Evolutionary conservation across 2,329 filamentous ascomycete species (phyloP).

Genomic region (Sarocladiaceae sp.): DNA sequence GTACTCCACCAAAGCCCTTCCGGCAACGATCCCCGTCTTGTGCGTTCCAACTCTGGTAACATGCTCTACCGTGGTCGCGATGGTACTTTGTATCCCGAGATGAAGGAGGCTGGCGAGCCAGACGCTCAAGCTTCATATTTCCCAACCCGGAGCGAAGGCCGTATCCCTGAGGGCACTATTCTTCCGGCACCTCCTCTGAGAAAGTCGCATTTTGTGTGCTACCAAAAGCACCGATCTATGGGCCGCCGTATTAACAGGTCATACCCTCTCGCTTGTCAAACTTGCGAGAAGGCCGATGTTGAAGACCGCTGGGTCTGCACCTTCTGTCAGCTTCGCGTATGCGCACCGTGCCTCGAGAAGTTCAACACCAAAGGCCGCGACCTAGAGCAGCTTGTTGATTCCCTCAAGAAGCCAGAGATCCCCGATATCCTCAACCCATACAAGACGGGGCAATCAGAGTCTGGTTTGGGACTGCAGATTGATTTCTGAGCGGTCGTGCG

Average conservation of each 20-base stretch:
- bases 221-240: slow-evolving; percentile 42
- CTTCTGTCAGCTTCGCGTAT: slow-evolving; percentile 47
- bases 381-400: slow-evolving; percentile 34
- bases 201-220: slow-evolving; percentile 39
- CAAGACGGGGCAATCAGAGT: slow-evolving; percentile 16
- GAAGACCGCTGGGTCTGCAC: slow-evolving; percentile 40
- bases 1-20: slow-evolving; percentile 15
- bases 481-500: not conserved
- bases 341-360: slow-evolving; percentile 37
- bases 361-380: slow-evolving; percentile 36
- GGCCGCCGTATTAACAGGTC: slow-evolving; percentile 39
- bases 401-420: slow-evolving; percentile 16
- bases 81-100: slow-evolving; percentile 35
- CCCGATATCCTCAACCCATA: slow-evolving; percentile 14
- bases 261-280: slow-evolving; percentile 48
- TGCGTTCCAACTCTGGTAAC: slow-evolving; percentile 26
- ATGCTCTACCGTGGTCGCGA: slow-evolving; percentile 29
- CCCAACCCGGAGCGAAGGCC: slow-evolving; percentile 24
- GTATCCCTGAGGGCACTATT: slow-evolving; percentile 27
- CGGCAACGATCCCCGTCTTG: slow-evolving; percentile 21
- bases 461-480: slow-evolving; percentile 15
- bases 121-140: slow-evolving; percentile 32
- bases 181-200: slow-evolving; percentile 37
- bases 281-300: slow-evolving; percentile 40
- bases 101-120: slow-evolving; percentile 27